phyloP scores from a whole-genome alignment of 495 filamentous ascomycete genomes.

The Haplographium delicatum region DNA sequence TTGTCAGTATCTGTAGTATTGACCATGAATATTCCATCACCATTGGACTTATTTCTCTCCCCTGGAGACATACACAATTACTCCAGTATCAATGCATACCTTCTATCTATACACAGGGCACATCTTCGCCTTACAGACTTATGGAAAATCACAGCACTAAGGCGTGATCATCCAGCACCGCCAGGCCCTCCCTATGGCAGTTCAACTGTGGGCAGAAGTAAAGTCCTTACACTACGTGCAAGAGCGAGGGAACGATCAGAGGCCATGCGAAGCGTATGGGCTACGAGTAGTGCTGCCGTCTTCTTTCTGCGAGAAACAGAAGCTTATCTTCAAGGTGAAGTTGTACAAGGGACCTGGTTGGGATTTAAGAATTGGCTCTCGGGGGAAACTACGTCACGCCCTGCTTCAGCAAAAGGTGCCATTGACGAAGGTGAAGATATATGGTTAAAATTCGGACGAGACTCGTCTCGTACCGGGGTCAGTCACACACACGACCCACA shows the following conservation, averaged over 20 bases:
- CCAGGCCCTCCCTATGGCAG: constrained; percentile 58
- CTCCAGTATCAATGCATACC: constrained; percentile 78
- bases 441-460: constrained; percentile 16
- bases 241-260: constrained; percentile 52
- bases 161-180: constrained; percentile 68
- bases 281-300: constrained; percentile 71
- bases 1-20: constrained; percentile 71
- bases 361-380: constrained; percentile 51
- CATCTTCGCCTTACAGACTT: constrained; percentile 75
- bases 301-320: constrained; percentile 85
- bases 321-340: constrained; percentile 83
- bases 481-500: constrained; percentile 69
- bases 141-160: constrained; percentile 75
- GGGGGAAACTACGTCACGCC: constrained; percentile 4
- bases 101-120: constrained; percentile 74
- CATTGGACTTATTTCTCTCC: constrained; percentile 82
- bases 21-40: constrained; percentile 67
- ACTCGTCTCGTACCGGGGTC: constrained; percentile 20
- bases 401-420: neutral
- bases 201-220: constrained; percentile 48
- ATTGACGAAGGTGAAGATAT: constrained; percentile 22
- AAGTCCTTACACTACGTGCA: constrained; percentile 50
- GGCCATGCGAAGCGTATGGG: constrained; percentile 78
- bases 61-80: constrained; percentile 70
- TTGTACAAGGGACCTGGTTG: constrained; percentile 72